Evolutionary conservation across 345 rosid genomes (phyloP).

Genomic region (Aegle marmelos): DNA sequence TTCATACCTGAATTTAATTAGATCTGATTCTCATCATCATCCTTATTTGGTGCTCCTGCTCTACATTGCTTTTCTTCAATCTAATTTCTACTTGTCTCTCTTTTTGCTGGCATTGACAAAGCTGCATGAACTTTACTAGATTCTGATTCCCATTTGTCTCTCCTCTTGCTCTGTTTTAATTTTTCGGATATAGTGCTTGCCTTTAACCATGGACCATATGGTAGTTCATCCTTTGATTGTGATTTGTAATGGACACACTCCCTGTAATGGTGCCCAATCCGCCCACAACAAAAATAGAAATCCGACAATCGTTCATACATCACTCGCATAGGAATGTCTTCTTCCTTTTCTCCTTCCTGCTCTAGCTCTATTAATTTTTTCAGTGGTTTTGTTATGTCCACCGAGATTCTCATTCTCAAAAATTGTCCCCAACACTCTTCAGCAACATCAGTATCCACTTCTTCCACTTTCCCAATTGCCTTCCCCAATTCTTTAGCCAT

Average conservation of each 20-base stretch:
- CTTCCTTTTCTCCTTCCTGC: neutral
- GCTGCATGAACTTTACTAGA: too few species aligned
- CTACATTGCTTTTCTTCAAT: rapidly evolving
- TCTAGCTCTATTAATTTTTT: neutral
- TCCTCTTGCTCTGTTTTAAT: too few species aligned
- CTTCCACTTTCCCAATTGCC: neutral
- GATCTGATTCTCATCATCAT: rapidly evolving
- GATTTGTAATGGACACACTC: too few species aligned
- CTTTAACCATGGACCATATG: too few species aligned
- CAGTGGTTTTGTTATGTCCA: neutral
- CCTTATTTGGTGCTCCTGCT: rapidly evolving
- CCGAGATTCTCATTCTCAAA: neutral
- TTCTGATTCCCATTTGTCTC: too few species aligned
- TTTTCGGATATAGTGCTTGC: too few species aligned
- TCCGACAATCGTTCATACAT: too few species aligned
- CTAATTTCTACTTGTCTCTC: rapidly evolving
- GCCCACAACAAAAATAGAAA: neutral
- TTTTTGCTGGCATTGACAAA: rapidly evolving
- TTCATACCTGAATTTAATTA: too few species aligned
- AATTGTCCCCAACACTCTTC: neutral
- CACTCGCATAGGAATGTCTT: too few species aligned
- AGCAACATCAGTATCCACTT: neutral
- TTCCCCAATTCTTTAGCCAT: neutral
- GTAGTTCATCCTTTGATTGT: too few species aligned
- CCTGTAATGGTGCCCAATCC: neutral